Percentiles rank a stretch among this genome's conserved stretches.
phyloP scores from a whole-genome alignment of 331 rosid genomes.

The Rhamnella rubrinervis region DNA sequence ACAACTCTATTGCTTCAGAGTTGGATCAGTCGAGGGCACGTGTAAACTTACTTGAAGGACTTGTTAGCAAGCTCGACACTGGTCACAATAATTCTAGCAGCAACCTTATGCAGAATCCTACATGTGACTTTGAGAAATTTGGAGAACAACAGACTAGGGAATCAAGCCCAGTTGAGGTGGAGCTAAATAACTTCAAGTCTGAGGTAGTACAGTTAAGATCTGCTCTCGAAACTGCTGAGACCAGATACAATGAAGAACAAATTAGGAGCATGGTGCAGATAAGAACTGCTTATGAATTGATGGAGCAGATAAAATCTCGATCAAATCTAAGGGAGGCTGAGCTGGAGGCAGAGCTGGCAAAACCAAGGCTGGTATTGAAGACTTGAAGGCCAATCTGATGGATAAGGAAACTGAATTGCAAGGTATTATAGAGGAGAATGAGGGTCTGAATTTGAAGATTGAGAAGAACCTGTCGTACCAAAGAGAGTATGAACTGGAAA shows the following conservation, averaged over 20 bases:
- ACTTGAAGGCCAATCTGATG: constrained; percentile 79
- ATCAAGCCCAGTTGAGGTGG: constrained; percentile 35
- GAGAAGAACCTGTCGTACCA: constrained; percentile 38
- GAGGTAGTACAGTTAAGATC: constrained; percentile 56
- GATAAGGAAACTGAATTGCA: constrained; percentile 95
- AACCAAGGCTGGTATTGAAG: constrained; percentile 59
- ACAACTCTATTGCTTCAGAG: constrained; percentile 52
- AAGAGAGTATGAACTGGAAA: constrained; percentile 49
- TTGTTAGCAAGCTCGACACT: constrained; percentile 46
- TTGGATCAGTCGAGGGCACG: constrained; percentile 56
- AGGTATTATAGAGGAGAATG: constrained; percentile 85
- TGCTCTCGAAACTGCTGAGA: constrained; percentile 63
- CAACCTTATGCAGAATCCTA: constrained; percentile 19
- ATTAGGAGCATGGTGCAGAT: constrained; percentile 60
- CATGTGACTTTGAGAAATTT: constrained; percentile 15
- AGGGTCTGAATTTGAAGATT: constrained; percentile 56
- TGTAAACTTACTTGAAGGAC: constrained; percentile 52
- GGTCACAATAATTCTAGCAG: constrained; percentile 18
- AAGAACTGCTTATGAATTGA: constrained; percentile 55
- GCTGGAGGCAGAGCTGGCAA: constrained; percentile 51
- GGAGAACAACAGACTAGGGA: constrained; percentile 29
- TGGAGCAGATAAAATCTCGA: constrained; percentile 63
- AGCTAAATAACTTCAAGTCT: constrained; percentile 46
- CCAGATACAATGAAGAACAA: constrained; percentile 71
- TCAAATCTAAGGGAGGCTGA: constrained; percentile 45